These are phyloP conservation scores for Backusella psychrophila DNA, from an alignment of 192 early-diverging fungal species.

Conservation along the genomic window DNA sequence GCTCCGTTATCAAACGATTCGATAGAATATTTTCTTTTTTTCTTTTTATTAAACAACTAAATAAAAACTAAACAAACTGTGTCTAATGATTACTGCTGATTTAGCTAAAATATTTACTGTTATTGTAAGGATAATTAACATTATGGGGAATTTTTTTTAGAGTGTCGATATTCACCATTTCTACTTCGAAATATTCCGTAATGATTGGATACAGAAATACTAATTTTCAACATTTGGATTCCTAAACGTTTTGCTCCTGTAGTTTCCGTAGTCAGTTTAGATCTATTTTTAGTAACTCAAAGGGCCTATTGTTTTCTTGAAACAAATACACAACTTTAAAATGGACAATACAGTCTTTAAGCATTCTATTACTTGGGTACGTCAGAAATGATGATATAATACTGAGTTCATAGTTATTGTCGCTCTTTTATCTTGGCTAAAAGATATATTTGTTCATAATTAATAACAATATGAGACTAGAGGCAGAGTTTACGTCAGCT, in stretches of 20 bases:
- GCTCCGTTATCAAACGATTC: background rate
- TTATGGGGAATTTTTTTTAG: background rate
- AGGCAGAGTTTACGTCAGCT: too few species aligned
- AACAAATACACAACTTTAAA: conserved; percentile 1
- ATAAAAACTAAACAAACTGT: background rate
- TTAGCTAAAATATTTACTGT: background rate
- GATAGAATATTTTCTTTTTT: background rate
- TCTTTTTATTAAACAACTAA: background rate
- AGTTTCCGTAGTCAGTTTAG: background rate
- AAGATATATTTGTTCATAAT: too few species aligned
- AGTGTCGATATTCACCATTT: background rate
- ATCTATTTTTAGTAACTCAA: background rate
- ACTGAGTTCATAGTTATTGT: too few species aligned
- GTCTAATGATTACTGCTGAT: background rate
- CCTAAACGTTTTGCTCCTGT: background rate
- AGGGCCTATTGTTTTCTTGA: background rate
- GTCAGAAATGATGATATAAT: background rate
- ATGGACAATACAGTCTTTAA: too few species aligned
- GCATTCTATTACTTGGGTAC: background rate
- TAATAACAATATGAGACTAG: too few species aligned
- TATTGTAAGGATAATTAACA: background rate
- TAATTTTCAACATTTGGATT: background rate
- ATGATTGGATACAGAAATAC: background rate
- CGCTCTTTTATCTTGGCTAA: too few species aligned
- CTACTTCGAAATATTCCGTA: background rate